Evolutionary conservation across 345 rosid species (phyloP).

Genomic region (Salix udensis): DNA sequence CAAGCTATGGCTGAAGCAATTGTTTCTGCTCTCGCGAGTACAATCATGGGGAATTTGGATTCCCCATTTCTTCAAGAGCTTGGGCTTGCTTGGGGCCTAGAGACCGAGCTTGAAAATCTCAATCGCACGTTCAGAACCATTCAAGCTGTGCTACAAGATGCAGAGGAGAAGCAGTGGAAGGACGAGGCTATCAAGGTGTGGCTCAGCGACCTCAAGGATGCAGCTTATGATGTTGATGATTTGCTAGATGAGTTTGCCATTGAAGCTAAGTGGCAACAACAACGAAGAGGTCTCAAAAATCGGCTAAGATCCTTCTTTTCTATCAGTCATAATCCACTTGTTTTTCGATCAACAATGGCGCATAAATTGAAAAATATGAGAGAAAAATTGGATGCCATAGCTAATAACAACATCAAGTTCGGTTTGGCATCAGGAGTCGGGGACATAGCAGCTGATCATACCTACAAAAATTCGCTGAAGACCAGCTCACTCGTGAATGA

Average conservation of each 20-base stretch:
- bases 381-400: conserved; percentile 1
- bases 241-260: not conserved
- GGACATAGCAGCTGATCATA: no score
- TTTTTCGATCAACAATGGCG: not conserved
- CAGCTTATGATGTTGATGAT: conserved; percentile 8
- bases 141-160: conserved; percentile 10
- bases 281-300: not conserved
- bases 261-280: not conserved
- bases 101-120: not conserved
- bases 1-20: conserved; percentile 2
- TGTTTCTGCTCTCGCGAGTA: conserved; percentile 2
- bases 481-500: not conserved
- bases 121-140: not conserved
- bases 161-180: conserved; percentile 13
- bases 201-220: not conserved
- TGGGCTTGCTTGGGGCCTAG: not conserved
- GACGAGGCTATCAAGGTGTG: not conserved
- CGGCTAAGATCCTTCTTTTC: not conserved
- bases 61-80: not conserved
- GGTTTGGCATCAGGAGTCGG: no score
- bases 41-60: not conserved
- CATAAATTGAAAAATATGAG: not conserved
- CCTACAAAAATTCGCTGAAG: no score
- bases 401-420: not conserved
- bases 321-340: not conserved